These are phyloP conservation scores for Alternaria triticina DNA, from an alignment of 2,329 filamentous ascomycete genomes.

Conservation along the genomic window DNA sequence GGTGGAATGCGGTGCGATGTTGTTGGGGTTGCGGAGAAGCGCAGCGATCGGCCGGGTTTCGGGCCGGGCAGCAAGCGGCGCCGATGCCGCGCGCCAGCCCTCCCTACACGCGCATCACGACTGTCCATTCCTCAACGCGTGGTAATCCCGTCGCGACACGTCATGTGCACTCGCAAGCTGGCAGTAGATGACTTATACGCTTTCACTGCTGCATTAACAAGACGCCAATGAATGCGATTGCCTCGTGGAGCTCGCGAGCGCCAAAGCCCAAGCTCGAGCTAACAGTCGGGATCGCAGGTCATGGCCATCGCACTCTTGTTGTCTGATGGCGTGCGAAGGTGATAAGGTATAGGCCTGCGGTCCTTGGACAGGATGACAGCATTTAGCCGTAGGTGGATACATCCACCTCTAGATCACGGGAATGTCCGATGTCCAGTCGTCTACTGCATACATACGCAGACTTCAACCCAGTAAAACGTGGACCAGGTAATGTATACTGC, in stretches of 20 bases:
- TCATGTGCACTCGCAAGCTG: not conserved
- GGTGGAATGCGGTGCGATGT: too few species aligned
- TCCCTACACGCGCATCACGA: not conserved
- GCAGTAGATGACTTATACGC: rapidly evolving
- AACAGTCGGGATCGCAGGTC: not conserved
- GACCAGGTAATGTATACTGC: not conserved
- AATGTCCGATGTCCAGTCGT: too few species aligned
- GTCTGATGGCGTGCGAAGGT: not conserved
- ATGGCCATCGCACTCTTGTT: not conserved
- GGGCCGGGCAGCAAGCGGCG: too few species aligned
- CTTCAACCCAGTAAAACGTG: not conserved
- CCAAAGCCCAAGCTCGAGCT: not conserved
- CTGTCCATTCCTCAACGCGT: not conserved
- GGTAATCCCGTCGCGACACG: not conserved
- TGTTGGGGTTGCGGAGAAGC: not conserved
- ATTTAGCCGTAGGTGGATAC: too few species aligned
- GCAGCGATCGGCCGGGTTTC: not conserved
- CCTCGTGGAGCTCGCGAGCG: rapidly evolving
- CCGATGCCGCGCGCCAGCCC: not conserved
- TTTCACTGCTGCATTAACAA: not conserved
- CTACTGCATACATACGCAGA: too few species aligned
- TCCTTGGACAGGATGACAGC: not conserved
- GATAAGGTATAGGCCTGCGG: not conserved
- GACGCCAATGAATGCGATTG: not conserved
- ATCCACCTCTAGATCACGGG: too few species aligned